Conservation (phyloP, 2,329 filamentous ascomycete species). For the Eurotiales sp. region DNA sequence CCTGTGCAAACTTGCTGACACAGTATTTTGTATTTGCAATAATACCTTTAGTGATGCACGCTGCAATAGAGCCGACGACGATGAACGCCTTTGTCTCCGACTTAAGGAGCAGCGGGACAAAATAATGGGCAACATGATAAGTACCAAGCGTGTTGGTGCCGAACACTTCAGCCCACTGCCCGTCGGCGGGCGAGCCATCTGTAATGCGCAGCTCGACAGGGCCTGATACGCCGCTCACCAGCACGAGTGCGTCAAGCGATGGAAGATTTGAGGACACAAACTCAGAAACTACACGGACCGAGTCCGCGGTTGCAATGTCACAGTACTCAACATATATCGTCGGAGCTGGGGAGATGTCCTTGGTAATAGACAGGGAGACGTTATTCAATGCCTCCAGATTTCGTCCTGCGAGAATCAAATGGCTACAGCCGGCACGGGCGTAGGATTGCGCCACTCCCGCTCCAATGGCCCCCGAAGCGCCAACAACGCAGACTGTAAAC, state of each 20-base stretch:
- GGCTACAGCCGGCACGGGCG: slow-evolving; percentile 27
- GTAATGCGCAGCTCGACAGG: slow-evolving; percentile 29
- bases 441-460: slow-evolving; percentile 30
- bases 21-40: slow-evolving; percentile 41
- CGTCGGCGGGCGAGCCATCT: slow-evolving; percentile 27
- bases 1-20: slow-evolving; percentile 33
- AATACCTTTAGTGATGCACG: slow-evolving; percentile 32
- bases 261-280: slow-evolving; percentile 11
- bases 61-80: slow-evolving; percentile 26
- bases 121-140: slow-evolving; percentile 33
- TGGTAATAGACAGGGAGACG: slow-evolving; percentile 20
- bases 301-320: slow-evolving; percentile 26
- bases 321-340: slow-evolving; percentile 24
- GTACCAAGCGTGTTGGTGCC: slow-evolving; percentile 35
- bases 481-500: slow-evolving; percentile 30
- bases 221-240: slow-evolving; percentile 25
- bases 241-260: slow-evolving; percentile 18
- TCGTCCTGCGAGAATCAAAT: slow-evolving; percentile 29
- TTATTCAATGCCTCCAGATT: slow-evolving; percentile 23
- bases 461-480: slow-evolving; percentile 32
- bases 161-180: slow-evolving; percentile 27
- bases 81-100: slow-evolving; percentile 27
- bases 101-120: slow-evolving; percentile 28
- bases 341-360: slow-evolving; percentile 16
- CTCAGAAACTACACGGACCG: slow-evolving; percentile 22